phyloP scores from a whole-genome alignment of 139 green algal genomes.

The Tetradesmus obliquus region DNA sequence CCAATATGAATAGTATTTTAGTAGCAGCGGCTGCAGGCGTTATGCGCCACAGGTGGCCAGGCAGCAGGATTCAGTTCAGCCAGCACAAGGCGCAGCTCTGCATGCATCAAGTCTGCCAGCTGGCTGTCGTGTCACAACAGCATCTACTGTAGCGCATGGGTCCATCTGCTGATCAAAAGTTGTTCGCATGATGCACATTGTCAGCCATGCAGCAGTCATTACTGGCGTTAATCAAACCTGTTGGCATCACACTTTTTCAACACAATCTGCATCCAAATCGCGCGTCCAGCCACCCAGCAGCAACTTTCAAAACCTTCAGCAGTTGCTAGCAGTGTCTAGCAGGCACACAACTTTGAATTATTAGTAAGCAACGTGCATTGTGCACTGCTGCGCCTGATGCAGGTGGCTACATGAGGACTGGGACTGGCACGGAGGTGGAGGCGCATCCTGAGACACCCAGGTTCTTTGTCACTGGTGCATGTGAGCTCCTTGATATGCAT shows the following conservation, averaged over 20 bases:
- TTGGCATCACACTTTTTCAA: too few relatives aligned
- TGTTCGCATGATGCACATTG: not conserved
- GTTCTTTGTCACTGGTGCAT: conserved; percentile 45
- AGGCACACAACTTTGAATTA: not conserved
- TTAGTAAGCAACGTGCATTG: not conserved
- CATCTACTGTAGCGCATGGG: too few relatives aligned
- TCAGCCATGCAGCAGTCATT: not conserved
- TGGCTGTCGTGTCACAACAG: not conserved
- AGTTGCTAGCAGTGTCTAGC: too few relatives aligned
- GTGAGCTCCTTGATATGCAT: not conserved
- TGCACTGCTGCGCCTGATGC: not conserved
- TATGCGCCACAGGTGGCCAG: not conserved
- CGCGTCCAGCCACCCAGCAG: not conserved
- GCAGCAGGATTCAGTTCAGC: not conserved
- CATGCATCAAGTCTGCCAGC: not conserved
- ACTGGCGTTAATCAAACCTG: not conserved
- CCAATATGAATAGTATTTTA: not conserved
- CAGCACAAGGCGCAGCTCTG: not conserved
- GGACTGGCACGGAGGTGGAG: conserved; percentile 23
- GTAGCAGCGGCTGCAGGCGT: not conserved
- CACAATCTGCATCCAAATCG: not conserved
- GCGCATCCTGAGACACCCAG: not conserved
- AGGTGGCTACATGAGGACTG: conserved; percentile 45
- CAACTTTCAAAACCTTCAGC: not conserved
- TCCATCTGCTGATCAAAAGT: too few relatives aligned